Evolutionary conservation across 352 stramenopile species (phyloP), one percentile per base, ranked within the genome.

Genomic region (Thalassiosira hispida): DNA sequence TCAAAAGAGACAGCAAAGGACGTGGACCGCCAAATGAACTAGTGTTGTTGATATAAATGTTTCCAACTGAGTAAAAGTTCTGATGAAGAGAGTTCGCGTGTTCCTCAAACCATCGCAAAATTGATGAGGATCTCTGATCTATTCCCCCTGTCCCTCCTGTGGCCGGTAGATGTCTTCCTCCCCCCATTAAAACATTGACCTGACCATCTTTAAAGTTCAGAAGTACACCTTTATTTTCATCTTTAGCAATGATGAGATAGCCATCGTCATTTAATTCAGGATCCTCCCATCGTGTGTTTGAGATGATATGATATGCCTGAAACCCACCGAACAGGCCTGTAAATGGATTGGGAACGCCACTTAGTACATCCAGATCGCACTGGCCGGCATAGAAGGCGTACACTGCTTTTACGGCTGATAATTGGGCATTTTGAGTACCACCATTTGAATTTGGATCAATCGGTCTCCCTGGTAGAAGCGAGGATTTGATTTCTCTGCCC

Each of bases 371-470:
- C 0, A 22, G 5, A 66, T 61, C 14, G 18, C 38, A 1, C 57
- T 89, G 83, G 9, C 83, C 83, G 49, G 56, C 33, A 31, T 77
- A 83, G 73, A 87, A 89, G 5, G 78, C 59, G 67, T 82, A 85
- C 0, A 89, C 49, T 61, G 82, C 82, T 46, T 77, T 47, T 9
- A 77, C 67, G 29, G 82, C 82, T 31, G 61, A 60, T 12, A 77
- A 2, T 20, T 46, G 27, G 11, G 52, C 67, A 59, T 51, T 49
- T n/a, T 55, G 66, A 3, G 51, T 18, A 11, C n/a, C 23, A 47
- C 53, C 29, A 27, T 51, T 23, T 23, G 62, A 0, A 65, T 63
- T 46, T 12, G 61, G 61, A n/a, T 71, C 40, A 60, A 79, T n/a
- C 18, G 49, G 52, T 1, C 16, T 44, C 16, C 65, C 51, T 12